Evolutionary conservation across 73 alveolate species (phyloP), one percentile per base, ranked within the genome.

Genomic region (Paraurostyla sp.): DNA sequence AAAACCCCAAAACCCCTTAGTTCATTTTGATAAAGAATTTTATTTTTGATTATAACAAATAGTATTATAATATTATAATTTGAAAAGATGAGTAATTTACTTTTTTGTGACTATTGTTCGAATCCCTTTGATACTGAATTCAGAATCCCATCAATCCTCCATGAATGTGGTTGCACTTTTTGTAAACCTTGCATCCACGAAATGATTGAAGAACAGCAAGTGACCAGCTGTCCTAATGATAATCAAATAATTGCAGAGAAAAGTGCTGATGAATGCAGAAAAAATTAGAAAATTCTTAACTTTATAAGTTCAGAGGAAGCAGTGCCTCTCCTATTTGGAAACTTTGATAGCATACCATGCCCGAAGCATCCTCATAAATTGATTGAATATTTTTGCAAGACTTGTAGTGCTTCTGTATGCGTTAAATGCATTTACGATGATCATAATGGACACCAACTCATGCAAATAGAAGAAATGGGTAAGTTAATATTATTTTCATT

Each of bases 361-460:
- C 91, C 94, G n/a, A 85, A 90, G 65, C 97, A 95, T 87, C 88
- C 88, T 22, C 92, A 93, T 0, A 95, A 93, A 58, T 80, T 54
- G n/a, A 93, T 95, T 45, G 97, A 92, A 84, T 95, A 87, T 78
- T 95, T 95, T 83, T 95, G 98, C 73, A 91, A 94, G 48, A 92
- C 95, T 29, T 92, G 97, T 60, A 65, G 94, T 29, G 51, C 62
- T 46, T 92, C 96, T 13, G 95, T 95, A 20, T 95, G 98, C 51
- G 93, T 92, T 43, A 89, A 90, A 51, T 95, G 98, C 85, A 90
- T 95, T 60, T 95, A 92, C 56, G 98, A 95, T 83, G 96, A 91
- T 43, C 98, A 95, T 80, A 95, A 95, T 92, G 98, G 98, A 9
- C 98, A 95, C 82, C 82, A 84, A 49, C 71, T 95, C 29, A 93